Evolutionary conservation across 495 filamentous ascomycete species (phyloP).

Genomic region (Lichenothelia convexa): DNA sequence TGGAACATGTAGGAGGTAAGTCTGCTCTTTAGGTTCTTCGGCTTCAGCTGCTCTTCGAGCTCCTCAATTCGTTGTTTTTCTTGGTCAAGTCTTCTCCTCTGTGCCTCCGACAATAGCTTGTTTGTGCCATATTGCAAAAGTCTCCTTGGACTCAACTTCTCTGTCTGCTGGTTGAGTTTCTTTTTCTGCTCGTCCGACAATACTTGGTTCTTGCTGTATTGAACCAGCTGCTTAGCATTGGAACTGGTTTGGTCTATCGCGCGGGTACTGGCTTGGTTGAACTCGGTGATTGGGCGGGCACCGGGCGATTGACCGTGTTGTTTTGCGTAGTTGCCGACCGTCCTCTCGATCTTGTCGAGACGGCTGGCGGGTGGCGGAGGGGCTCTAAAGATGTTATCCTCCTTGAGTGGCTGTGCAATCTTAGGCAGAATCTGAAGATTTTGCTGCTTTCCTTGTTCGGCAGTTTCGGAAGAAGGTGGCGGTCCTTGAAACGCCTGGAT

Average conservation of each 20-base stretch:
- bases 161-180: conserved; percentile 14
- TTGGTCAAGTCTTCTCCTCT: no score
- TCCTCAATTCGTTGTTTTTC: no score
- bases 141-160: no score
- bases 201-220: conserved; percentile 5
- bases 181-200: conserved; percentile 22
- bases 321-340: conserved; percentile 35
- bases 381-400: conserved; percentile 38
- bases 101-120: conserved; percentile 9
- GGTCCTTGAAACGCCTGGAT: conserved; percentile 26
- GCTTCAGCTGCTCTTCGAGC: conserved; percentile 3
- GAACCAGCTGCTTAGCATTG: conserved; percentile 9
- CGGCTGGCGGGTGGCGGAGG: conserved; percentile 30
- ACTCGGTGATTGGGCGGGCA: conserved; percentile 1
- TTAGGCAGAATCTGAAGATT: conserved; percentile 16
- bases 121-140: conserved; percentile 11
- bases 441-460: conserved; percentile 13
- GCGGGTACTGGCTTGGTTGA: conserved; percentile 5
- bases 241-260: conserved; percentile 6
- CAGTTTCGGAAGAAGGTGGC: neutral
- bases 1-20: conserved; percentile 18
- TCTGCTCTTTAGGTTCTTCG: conserved; percentile 19
- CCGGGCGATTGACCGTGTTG: conserved; percentile 37
- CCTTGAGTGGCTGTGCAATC: conserved; percentile 13
- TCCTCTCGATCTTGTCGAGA: conserved; percentile 30